Evolutionary conservation across 2,329 filamentous ascomycete genomes (phyloP), one percentile per base, ranked within the genome.

Genomic region (Aspergillus unguis): DNA sequence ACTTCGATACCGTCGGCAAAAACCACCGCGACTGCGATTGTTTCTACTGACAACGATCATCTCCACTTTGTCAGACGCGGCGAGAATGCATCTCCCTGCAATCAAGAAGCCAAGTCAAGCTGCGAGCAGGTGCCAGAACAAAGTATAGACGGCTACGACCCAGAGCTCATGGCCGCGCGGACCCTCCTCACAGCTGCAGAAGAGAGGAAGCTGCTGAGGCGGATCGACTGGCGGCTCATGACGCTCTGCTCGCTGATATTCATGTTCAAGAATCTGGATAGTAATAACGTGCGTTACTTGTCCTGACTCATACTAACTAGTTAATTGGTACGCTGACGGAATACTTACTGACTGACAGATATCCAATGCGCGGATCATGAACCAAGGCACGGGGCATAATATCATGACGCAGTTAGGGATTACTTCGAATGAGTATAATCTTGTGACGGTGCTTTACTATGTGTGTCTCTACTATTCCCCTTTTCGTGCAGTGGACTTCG

Each of bases 171-270:
- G 67, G 53, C 59, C 29, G 68, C 58, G 2, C 60, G 68, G 41
- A 62, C 63, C 10, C 47, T 66, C 6, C 55, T 75, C 8, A 74
- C 66, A 3, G 65, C 66, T 0, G 71, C 70, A 4, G 76, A 78
- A 53, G 76, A 78, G 54, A 77, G 71, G 56, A 76, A 67, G 51
- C 58, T 78, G 8, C 62, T 78, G 41, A 66, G 73, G 10, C 66
- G 70, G 8, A 70, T 77, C 25, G 74, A 77, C 55, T 72, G 66
- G 71, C 71, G 69, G 37, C 61, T 77, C 1, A 74, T 77, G 69
- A 68, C 71, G 0, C 56, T 76, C 28, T 73, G 70, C 33, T 62
- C 68, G 27, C 49, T 71, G 10, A 62, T 70, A 43, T 69, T 62
- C 36, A 54, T 66, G 40, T 52, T 65, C 17, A 66, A 68, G 40